Evolutionary conservation across 768 basidiomycete species (phyloP).

Genomic region (Rhizopogon vulgaris): DNA sequence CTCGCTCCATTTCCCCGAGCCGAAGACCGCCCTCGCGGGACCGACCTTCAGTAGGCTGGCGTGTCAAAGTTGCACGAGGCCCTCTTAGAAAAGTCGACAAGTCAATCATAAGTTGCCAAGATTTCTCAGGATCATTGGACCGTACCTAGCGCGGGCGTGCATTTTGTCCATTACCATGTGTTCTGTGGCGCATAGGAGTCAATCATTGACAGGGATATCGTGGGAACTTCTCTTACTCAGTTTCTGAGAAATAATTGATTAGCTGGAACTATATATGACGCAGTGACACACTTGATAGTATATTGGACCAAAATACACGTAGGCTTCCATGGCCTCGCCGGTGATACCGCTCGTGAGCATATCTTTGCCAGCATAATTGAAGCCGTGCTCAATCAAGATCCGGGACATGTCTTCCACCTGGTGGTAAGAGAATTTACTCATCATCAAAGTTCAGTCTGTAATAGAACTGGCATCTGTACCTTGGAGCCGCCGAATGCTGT

Average conservation of each 20-base stretch:
- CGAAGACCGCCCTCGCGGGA: slow-evolving; percentile 96
- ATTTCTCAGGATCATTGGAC: slow-evolving; percentile 10
- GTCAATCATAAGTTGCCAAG: slow-evolving; percentile 6
- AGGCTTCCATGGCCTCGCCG: slow-evolving; percentile 92
- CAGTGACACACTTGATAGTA: slow-evolving; percentile 77
- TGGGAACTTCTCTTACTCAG: slow-evolving; percentile 58
- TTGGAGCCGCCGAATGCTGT: slow-evolving; percentile 98
- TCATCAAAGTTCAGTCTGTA: slow-evolving; percentile 2
- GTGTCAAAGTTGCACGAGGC: slow-evolving; percentile 91
- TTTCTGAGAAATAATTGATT: slow-evolving; percentile 49
- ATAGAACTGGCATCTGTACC: slow-evolving; percentile 32
- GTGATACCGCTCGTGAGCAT: slow-evolving; percentile 98
- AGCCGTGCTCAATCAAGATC: slow-evolving; percentile 91
- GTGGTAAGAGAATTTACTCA: slow-evolving; percentile 4
- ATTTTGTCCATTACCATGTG: slow-evolving; percentile 99
- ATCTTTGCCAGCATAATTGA: slow-evolving; percentile 98
- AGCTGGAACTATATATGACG: slow-evolving; percentile 6
- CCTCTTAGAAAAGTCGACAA: slow-evolving; percentile 48
- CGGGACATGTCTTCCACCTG: slow-evolving; percentile 98
- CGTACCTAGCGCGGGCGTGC: slow-evolving; percentile 94
- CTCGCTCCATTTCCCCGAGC: slow-evolving; percentile 98
- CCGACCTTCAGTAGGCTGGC: slow-evolving; percentile 97
- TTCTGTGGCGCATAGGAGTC: slow-evolving; percentile 39
- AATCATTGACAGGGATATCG: slow-evolving; percentile 3
- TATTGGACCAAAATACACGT: slow-evolving; percentile 98